phyloP scores from a whole-genome alignment of 1,139 yeast species.

The Diutina catenulata region DNA sequence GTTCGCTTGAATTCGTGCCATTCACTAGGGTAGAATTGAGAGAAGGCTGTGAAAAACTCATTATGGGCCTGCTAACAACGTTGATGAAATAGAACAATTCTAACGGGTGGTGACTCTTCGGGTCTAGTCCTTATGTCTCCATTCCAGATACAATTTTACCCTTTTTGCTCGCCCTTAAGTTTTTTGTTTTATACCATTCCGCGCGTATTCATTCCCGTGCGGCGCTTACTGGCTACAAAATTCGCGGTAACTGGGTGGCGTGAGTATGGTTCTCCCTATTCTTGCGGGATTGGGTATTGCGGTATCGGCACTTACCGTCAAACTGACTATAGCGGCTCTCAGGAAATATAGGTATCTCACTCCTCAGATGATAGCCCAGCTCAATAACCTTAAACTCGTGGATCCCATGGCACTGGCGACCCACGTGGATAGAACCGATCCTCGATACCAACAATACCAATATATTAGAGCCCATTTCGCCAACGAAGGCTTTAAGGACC shows the following conservation, averaged over 20 bases:
- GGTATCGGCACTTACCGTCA: constrained; percentile 38
- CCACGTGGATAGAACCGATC: neutral
- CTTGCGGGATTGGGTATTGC: constrained; percentile 49
- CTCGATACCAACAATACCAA: constrained; percentile 1
- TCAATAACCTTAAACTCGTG: constrained; percentile 30
- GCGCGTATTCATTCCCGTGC: no score
- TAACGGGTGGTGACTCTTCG: no score
- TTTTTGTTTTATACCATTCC: no score
- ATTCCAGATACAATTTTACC: no score
- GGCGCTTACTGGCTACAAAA: neutral
- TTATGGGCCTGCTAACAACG: no score
- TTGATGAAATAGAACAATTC: no score
- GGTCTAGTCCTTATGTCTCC: no score
- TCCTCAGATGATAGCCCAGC: constrained; percentile 43
- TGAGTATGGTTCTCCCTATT: constrained; percentile 37
- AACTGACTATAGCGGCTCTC: constrained; percentile 36
- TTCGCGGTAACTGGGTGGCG: neutral
- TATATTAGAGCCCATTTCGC: constrained; percentile 12
- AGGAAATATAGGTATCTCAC: constrained; percentile 32
- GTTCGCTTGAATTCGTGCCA: no score
- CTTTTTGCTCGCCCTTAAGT: no score
- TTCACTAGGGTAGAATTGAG: no score
- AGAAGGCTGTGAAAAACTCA: no score
- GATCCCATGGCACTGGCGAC: neutral
- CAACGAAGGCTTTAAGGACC: constrained; percentile 32